phyloP scores from a whole-genome alignment of 345 rosid species.

The Raphanus raphanistrum region DNA sequence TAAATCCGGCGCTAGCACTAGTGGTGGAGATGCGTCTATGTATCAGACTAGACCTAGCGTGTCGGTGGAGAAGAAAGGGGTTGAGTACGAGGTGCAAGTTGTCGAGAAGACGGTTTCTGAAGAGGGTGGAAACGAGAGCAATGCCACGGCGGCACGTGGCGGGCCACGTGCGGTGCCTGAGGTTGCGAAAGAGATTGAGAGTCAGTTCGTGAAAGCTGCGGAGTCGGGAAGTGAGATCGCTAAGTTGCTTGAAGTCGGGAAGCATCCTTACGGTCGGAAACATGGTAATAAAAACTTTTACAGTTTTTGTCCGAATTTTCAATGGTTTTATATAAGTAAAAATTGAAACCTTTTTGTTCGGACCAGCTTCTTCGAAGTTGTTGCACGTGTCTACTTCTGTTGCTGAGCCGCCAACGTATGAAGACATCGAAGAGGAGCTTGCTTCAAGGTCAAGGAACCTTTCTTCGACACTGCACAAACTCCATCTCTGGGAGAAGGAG shows the following conservation, averaged over 20 bases:
- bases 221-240: constrained; percentile 81
- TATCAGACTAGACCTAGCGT: constrained; percentile 40
- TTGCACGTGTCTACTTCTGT: constrained; percentile 50
- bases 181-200: constrained; percentile 65
- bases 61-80: constrained; percentile 46
- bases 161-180: constrained; percentile 52
- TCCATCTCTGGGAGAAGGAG: constrained; percentile 95
- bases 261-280: constrained; percentile 72
- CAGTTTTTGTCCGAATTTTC: neutral
- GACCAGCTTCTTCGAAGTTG: constrained; percentile 58
- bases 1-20: constrained; percentile 31
- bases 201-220: constrained; percentile 76
- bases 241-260: constrained; percentile 85
- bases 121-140: constrained; percentile 46
- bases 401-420: constrained; percentile 43
- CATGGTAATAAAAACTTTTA: constrained; percentile 46
- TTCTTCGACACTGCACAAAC: constrained; percentile 84
- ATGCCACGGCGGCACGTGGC: constrained; percentile 29
- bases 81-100: constrained; percentile 72
- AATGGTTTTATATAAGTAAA: neutral
- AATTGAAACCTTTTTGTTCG: constrained; percentile 1
- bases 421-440: constrained; percentile 71
- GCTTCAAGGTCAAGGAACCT: constrained; percentile 68
- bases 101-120: constrained; percentile 83
- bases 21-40: constrained; percentile 21